Base-by-base conservation (phyloP, 176 grass and related monocot genomes). In the Stipa capillata region DNA sequence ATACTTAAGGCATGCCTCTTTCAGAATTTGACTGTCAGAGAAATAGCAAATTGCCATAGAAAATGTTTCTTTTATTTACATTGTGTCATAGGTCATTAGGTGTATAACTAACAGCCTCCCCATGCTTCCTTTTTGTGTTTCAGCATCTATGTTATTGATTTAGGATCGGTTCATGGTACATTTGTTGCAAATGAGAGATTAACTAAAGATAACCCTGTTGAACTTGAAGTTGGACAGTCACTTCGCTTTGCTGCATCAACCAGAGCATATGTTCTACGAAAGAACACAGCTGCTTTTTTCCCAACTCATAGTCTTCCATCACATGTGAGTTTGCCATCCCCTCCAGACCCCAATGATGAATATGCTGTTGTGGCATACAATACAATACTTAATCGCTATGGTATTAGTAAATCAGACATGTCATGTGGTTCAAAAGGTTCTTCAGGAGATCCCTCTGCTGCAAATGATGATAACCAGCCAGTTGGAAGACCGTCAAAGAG, bases 131-230 rank as follows among this genome's bases (percentile, higher is more conserved):
- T 72, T 57, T 77, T 80, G 68, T 45, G 48, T 52, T 79, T 54
- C 87, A 98, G 96, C 81, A 79, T 98, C 28, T 98, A 92, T 82
- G 92, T 94, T 32, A 95, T 95, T 28, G 96, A 98, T 85, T 80
- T 98, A 41, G 96, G 96, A 44, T 98, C 96, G 16, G 90, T 98
- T 41, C 96, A 98, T 83, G 96, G 96, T 57, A 98, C 96, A 55
- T 95, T 98, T 81, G 92, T 98, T 84, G 96, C 88, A 21, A 98
- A 94, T 83, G 96, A 98, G 80, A 92, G 96, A 82, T 69, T 98
- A 77, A 87, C 73, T 4, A 95, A 94, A 76, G 96, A 98, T 41
- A 94, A 65, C 69, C 92, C 92, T 48, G 88, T 98, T 51, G 96
- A 98, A 47, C 85, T 98, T 79, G 96, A 98, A 86, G 85, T 94